Evolutionary conservation across 1,139 yeast genomes (phyloP).

Genomic region (Pichia sp.): DNA sequence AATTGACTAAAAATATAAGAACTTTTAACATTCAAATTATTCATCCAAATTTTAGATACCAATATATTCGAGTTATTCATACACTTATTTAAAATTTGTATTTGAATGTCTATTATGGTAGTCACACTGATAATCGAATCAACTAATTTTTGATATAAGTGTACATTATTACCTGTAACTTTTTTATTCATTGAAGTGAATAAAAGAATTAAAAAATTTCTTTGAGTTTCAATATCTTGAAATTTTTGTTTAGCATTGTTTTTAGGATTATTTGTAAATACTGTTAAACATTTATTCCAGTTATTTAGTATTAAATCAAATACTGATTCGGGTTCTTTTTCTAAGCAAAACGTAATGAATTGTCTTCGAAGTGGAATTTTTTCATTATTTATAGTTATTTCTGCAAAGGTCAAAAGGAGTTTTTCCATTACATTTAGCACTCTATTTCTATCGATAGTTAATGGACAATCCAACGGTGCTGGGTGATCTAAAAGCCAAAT

Average conservation of each 20-base stretch:
- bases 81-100: not conserved
- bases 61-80: not conserved
- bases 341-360: not conserved
- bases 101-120: not conserved
- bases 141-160: not conserved
- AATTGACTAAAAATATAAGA: slow-evolving; percentile 1
- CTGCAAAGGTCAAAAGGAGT: not conserved
- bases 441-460: not conserved
- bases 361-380: not conserved
- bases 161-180: not conserved
- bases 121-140: not conserved
- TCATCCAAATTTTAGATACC: slow-evolving; percentile 9
- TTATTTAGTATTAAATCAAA: slow-evolving; percentile 1
- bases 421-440: not conserved
- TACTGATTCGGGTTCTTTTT: slow-evolving; percentile 1
- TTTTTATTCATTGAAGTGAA: slow-evolving; percentile 1
- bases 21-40: not conserved
- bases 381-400: not conserved
- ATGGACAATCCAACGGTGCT: not conserved
- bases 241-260: not conserved
- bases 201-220: not conserved
- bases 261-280: not conserved
- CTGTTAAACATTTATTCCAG: slow-evolving; percentile 2
- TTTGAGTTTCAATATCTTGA: slow-evolving; percentile 4
- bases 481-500: slow-evolving; percentile 8